Base-by-base conservation (phyloP, 371 early-diverging fungal species). In the Mucor piriformis region DNA sequence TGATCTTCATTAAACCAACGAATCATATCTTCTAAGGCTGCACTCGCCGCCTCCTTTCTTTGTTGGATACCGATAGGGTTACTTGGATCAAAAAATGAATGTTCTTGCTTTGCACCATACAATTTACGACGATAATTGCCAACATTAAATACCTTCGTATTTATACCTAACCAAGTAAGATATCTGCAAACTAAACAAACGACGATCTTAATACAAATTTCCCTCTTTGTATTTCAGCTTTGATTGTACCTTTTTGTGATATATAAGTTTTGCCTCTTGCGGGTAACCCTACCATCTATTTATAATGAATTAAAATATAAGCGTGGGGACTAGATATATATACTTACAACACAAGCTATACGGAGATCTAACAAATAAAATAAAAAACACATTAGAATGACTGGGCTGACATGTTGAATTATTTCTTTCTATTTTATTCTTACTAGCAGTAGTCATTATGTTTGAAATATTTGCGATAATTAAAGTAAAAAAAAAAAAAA, bases 111-210 rank as follows among this genome's bases (percentile, higher is more conserved):
- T 12, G 95, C 89, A 21, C 99, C 97, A 53, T 84, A 87, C 5
- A 90, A 69, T 54, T 92, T 82, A 24, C 98, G 85, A 18, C 97
- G 87, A 77, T 97, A 96, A 61, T 93, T 89, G 42, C 95, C 97
- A 38, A 98, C 94, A 64, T 94, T 95, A 69, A 95, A 98, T 10
- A 95, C 91, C 62, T 90, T 82, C 13, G 95, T 88, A 37, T 85
- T 85, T 25, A 96, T 93, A 32, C 98, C 97, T 34, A 98, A 78
- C 99, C 99, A 98, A 44, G 86, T 85, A 64, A 97, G 83, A 76
- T 97, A 98, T 23, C 97, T 84, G 50, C 92, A 89, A 10, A 95
- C 90, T 91, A 61, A 25, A 44, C 5, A 0, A 21, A 40, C 10
- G 13, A 48, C 32, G 1, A 50, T 34, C 34, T 40, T 13, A 20